These are phyloP conservation scores for Geum urbanum DNA, from an alignment of 306 rosid genomes.

Conservation along the genomic window DNA sequence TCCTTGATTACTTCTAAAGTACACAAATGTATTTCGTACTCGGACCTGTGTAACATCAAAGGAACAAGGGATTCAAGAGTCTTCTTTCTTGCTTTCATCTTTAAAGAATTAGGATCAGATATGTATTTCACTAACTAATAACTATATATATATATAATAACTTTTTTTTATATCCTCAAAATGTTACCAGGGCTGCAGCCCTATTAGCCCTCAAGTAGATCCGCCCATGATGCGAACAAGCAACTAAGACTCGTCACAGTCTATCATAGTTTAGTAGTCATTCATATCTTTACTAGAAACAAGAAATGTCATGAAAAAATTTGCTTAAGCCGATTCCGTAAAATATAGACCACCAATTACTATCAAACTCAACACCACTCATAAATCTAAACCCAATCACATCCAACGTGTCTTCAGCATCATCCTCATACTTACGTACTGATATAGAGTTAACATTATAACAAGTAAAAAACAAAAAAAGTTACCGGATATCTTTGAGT, in stretches of 20 bases:
- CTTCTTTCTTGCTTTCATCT: too few relatives aligned
- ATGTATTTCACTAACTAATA: too few relatives aligned
- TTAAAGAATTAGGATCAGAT: too few relatives aligned
- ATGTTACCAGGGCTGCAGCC: too few relatives aligned
- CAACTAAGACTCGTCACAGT: neutral
- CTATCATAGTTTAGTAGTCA: neutral
- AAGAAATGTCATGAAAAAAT: neutral
- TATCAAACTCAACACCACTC: neutral
- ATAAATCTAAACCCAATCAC: neutral
- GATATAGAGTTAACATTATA: neutral
- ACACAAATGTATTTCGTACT: too few relatives aligned
- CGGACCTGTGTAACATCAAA: too few relatives aligned
- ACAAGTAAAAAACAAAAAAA: neutral
- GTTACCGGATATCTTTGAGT: conserved; percentile 68
- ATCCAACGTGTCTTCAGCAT: neutral
- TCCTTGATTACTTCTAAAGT: too few relatives aligned
- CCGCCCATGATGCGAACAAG: neutral
- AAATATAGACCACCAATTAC: neutral
- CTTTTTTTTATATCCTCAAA: too few relatives aligned
- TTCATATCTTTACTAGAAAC: neutral
- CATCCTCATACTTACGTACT: neutral
- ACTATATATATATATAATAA: too few relatives aligned
- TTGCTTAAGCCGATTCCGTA: neutral
- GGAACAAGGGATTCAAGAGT: too few relatives aligned
- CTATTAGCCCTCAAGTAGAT: too few relatives aligned